Evolutionary conservation across 345 rosid genomes (phyloP).

Genomic region (Aquilaria yunnanensis): DNA sequence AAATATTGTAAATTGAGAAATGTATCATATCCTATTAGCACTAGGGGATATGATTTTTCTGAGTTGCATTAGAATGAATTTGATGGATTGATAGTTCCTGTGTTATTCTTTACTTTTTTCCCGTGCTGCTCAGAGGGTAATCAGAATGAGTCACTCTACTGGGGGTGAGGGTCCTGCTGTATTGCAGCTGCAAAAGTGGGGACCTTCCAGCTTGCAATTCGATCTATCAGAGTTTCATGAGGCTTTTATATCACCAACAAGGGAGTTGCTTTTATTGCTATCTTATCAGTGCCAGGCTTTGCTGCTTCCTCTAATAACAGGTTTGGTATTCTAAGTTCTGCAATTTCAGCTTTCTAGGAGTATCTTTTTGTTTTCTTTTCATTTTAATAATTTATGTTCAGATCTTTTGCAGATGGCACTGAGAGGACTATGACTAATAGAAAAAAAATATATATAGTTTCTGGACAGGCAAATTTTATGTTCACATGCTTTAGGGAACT

Average conservation of each 20-base stretch:
- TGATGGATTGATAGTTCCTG: too few relatives aligned
- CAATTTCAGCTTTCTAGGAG: background rate
- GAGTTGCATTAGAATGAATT: too few relatives aligned
- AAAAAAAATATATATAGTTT: background rate
- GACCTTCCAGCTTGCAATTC: slow-evolving; percentile 42
- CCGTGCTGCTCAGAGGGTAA: background rate
- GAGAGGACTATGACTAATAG: too few relatives aligned
- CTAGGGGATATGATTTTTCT: too few relatives aligned
- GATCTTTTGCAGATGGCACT: background rate
- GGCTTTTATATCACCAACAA: slow-evolving; percentile 88
- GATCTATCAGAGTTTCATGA: slow-evolving; percentile 76
- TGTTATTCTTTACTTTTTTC: too few relatives aligned
- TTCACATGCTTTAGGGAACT: background rate
- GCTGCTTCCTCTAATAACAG: slow-evolving; percentile 63
- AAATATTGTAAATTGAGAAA: too few relatives aligned
- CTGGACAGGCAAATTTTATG: slow-evolving; percentile 3
- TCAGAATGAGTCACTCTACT: slow-evolving; percentile 49
- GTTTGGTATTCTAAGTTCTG: slow-evolving; percentile 17
- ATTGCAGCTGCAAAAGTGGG: slow-evolving; percentile 84
- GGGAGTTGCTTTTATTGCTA: slow-evolving; percentile 54
- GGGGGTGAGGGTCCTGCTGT: slow-evolving; percentile 44
- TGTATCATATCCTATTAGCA: too few relatives aligned
- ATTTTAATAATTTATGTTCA: background rate
- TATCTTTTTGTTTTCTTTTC: slow-evolving; percentile 8
- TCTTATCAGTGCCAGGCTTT: slow-evolving; percentile 68